Evolutionary conservation across 2,329 filamentous ascomycete genomes (phyloP).

Genomic region (Alternaria ventricosa): DNA sequence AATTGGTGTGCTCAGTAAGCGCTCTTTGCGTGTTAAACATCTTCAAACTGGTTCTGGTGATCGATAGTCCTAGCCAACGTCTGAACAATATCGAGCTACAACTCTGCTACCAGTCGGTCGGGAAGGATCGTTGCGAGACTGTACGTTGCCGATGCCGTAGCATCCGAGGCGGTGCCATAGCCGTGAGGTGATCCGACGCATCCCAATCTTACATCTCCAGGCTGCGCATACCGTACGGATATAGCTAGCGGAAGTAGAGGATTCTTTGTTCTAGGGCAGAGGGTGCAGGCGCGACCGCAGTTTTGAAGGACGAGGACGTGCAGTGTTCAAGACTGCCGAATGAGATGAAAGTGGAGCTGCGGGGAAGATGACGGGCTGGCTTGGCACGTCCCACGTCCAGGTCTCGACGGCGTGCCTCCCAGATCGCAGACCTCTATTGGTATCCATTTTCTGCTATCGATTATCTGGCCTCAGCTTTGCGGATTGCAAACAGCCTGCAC

Average conservation of each 20-base stretch:
- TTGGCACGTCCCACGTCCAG: conserved; percentile 8
- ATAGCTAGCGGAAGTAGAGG: background rate
- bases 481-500: background rate
- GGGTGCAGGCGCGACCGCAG: background rate
- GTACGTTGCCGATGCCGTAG: background rate
- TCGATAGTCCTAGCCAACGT: background rate
- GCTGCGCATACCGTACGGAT: background rate
- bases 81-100: background rate
- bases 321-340: background rate
- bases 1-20: background rate
- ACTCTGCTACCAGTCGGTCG: background rate
- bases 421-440: conserved; percentile 5
- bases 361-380: conserved; percentile 21
- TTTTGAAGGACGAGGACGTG: conserved; percentile 10
- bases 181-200: background rate
- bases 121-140: background rate
- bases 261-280: background rate
- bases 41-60: background rate
- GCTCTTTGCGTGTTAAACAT: background rate
- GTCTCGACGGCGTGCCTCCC: conserved; percentile 7
- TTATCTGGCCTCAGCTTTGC: background rate
- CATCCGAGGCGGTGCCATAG: background rate
- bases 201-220: background rate
- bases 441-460: conserved; percentile 6
- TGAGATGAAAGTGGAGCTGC: conserved; percentile 11